Evolutionary conservation across 306 rosid genomes (phyloP).

Genomic region (Pueraria montana): DNA sequence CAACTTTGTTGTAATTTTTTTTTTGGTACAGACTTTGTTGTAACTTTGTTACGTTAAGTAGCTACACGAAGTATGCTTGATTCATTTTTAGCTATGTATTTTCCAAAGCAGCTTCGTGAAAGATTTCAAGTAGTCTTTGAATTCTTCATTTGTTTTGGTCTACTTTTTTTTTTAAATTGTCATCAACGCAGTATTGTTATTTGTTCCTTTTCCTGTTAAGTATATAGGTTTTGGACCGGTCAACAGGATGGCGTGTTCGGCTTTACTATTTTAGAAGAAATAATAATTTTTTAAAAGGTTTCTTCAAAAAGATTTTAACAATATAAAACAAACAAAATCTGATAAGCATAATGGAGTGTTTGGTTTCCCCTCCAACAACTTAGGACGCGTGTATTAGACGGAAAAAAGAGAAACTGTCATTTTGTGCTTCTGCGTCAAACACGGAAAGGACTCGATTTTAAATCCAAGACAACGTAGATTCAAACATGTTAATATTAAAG

Average conservation of each 20-base stretch:
- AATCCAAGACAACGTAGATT: background rate
- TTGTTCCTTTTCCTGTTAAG: background rate
- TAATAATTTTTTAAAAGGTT: background rate
- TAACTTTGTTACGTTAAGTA: background rate
- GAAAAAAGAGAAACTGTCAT: background rate
- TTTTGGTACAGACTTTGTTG: background rate
- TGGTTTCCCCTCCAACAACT: background rate
- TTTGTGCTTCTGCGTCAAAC: background rate
- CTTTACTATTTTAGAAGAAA: background rate
- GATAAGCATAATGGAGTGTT: background rate
- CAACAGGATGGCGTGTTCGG: background rate
- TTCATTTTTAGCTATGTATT: background rate
- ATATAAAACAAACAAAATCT: background rate
- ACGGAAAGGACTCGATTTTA: background rate
- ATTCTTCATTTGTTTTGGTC: background rate
- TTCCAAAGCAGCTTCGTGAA: background rate
- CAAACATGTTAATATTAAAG: background rate
- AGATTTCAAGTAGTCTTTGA: background rate
- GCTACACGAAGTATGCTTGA: background rate
- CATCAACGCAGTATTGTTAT: background rate
- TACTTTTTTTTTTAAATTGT: background rate
- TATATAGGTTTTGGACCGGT: background rate
- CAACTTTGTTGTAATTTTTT: background rate
- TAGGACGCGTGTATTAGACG: background rate
- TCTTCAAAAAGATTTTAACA: background rate